Evolutionary conservation across 306 rosid genomes (phyloP).

Genomic region (Gillenia trifoliata): DNA sequence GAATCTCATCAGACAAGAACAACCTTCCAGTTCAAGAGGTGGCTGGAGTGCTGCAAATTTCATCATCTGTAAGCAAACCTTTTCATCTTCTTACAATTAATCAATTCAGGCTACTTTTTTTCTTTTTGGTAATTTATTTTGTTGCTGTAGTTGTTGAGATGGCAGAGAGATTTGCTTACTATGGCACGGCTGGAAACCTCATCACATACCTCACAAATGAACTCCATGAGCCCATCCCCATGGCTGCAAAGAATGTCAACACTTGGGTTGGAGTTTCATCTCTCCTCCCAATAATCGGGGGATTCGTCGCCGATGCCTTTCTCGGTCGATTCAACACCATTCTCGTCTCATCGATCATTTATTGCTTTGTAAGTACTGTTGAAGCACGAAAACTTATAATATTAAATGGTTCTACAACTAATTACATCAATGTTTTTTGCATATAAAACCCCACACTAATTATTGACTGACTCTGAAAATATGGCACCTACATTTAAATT

Average conservation of each 20-base stretch:
- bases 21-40: constrained; percentile 20
- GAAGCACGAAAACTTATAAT: not conserved
- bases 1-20: not conserved
- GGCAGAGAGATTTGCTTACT: constrained; percentile 42
- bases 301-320: constrained; percentile 37
- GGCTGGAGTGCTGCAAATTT: constrained; percentile 55
- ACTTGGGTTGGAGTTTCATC: constrained; percentile 40
- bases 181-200: constrained; percentile 32
- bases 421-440: too few relatives aligned
- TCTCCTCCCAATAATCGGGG: constrained; percentile 39
- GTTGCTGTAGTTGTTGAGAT: constrained; percentile 39
- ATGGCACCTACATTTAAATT: constrained; percentile 19
- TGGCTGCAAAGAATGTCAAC: constrained; percentile 43
- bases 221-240: constrained; percentile 20
- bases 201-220: constrained; percentile 34
- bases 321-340: constrained; percentile 48
- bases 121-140: not conserved
- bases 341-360: constrained; percentile 27
- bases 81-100: not conserved
- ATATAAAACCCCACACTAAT: too few relatives aligned
- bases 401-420: too few relatives aligned
- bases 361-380: constrained; percentile 3
- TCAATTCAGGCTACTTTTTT: not conserved
- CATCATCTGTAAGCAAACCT: constrained; percentile 30
- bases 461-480: not conserved